These are phyloP conservation scores for Nicotiana knightiana DNA, from an alignment of 257 asterid species.

Conservation along the genomic window DNA sequence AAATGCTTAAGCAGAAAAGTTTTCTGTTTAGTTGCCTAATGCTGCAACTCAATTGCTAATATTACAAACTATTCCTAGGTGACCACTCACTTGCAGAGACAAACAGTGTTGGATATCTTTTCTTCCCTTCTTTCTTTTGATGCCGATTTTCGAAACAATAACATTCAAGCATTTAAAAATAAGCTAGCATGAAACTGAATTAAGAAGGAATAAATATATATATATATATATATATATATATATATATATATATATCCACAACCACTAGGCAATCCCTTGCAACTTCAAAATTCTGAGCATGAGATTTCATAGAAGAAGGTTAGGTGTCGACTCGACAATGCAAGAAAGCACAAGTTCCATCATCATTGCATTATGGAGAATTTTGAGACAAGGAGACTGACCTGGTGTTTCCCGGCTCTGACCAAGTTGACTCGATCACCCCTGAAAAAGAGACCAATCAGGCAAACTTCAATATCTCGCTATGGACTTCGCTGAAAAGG, in stretches of 20 bases:
- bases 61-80: not conserved
- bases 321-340: not conserved
- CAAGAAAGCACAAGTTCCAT: not conserved
- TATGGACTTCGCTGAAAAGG: constrained; percentile 1
- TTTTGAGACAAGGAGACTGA: constrained; percentile 24
- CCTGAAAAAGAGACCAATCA: constrained; percentile 32
- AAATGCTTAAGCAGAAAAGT: not conserved
- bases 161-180: not conserved
- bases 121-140: not conserved
- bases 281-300: not conserved
- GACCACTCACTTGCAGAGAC: not conserved
- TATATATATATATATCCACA: not conserved
- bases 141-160: not conserved
- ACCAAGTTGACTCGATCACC: constrained; percentile 86
- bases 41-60: not conserved
- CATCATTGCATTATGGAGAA: not conserved
- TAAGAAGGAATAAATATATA: no score
- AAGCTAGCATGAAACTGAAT: not conserved
- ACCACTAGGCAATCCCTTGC: not conserved
- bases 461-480: constrained; percentile 3
- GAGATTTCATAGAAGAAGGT: not conserved
- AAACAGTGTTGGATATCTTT: not conserved
- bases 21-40: not conserved
- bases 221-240: no score
- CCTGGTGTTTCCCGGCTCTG: constrained; percentile 99